phyloP scores from a whole-genome alignment of 2,329 filamentous ascomycete genomes.

The Elsinoe australis region DNA sequence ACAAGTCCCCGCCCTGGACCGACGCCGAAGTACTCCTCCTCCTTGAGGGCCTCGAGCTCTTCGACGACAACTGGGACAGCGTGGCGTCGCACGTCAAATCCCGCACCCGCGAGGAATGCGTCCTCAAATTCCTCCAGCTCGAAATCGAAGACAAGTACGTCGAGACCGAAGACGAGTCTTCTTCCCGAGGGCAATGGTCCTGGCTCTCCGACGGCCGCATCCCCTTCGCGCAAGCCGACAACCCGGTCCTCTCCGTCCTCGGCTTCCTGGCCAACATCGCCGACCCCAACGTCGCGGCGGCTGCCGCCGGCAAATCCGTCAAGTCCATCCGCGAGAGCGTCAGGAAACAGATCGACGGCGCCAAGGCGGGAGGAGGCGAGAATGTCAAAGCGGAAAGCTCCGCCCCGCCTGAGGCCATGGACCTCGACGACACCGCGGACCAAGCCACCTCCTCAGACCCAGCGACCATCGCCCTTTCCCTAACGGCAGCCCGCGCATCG shows the following conservation, averaged over 20 bases:
- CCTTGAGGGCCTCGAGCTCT: slow-evolving; percentile 82
- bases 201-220: slow-evolving; percentile 65
- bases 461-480: slow-evolving; percentile 73
- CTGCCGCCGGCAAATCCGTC: slow-evolving; percentile 79
- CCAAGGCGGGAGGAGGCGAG: slow-evolving; percentile 40
- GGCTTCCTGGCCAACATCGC: slow-evolving; percentile 87
- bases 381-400: slow-evolving; percentile 46
- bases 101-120: slow-evolving; percentile 88
- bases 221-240: slow-evolving; percentile 87
- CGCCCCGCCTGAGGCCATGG: slow-evolving; percentile 53
- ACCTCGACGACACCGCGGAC: slow-evolving; percentile 49
- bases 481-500: slow-evolving; percentile 76
- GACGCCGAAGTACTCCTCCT: slow-evolving; percentile 84
- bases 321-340: slow-evolving; percentile 77
- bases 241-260: slow-evolving; percentile 93
- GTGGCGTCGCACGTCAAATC: slow-evolving; percentile 89
- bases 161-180: slow-evolving; percentile 55
- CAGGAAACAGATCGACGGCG: slow-evolving; percentile 65
- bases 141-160: slow-evolving; percentile 98
- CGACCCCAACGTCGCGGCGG: slow-evolving; percentile 82
- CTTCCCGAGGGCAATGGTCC: slow-evolving; percentile 59
- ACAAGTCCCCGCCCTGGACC: slow-evolving; percentile 82
- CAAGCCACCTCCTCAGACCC: slow-evolving; percentile 30
- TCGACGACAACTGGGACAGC: slow-evolving; percentile 91
- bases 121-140: slow-evolving; percentile 89